Conservation (phyloP, 176 grass and related monocot species). For the Thinopyrum elongatum region DNA sequence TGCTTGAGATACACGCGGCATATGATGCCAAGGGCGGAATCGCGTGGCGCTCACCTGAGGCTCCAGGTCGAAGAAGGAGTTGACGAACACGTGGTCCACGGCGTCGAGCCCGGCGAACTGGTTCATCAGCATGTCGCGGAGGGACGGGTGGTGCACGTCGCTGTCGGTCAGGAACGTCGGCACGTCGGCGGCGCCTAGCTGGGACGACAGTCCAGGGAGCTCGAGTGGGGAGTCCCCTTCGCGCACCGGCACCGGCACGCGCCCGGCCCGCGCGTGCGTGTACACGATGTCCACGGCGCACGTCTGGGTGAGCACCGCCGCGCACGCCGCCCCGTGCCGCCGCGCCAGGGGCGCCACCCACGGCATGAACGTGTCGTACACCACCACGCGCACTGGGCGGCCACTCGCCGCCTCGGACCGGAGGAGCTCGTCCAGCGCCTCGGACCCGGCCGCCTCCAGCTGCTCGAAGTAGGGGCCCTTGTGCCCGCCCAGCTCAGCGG, state of each 20-base stretch:
- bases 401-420: conserved; percentile 27
- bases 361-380: conserved; percentile 59
- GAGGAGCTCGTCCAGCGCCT: conserved; percentile 43
- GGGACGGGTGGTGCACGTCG: background rate
- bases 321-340: conserved; percentile 14
- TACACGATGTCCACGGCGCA: conserved; percentile 50
- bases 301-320: conserved; percentile 65
- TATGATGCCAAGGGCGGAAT: background rate
- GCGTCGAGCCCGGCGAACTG: conserved; percentile 43
- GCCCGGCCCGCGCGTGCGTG: conserved; percentile 36
- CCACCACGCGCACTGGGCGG: conserved; percentile 46
- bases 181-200: conserved; percentile 39
- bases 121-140: conserved; percentile 35
- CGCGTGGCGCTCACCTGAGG: conserved; percentile 26
- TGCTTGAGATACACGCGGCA: background rate
- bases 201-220: conserved; percentile 32
- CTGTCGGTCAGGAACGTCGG: conserved; percentile 38
- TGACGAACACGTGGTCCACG: conserved; percentile 56
- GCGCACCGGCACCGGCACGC: conserved; percentile 32
- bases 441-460: conserved; percentile 36
- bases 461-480: conserved; percentile 30
- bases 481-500: conserved; percentile 17
- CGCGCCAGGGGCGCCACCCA: conserved; percentile 43
- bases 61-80: conserved; percentile 65
- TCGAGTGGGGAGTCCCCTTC: background rate